Evolutionary conservation across 2,329 filamentous ascomycete genomes (phyloP).

Genomic region (Metarhizium robertsii): DNA sequence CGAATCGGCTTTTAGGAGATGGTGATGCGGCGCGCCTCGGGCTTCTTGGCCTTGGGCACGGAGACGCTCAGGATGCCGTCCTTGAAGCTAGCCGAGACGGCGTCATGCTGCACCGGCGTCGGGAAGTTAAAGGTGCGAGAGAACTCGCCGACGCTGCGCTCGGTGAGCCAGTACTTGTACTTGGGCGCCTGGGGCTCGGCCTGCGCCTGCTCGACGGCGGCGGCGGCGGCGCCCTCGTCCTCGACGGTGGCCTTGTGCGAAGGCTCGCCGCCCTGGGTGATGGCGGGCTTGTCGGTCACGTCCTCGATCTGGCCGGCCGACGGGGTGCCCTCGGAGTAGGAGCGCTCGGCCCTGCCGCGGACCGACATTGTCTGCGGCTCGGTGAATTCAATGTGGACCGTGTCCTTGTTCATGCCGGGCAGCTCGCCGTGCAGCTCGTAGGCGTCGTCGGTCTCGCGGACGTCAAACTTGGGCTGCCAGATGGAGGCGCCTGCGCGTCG

Average conservation of each 20-base stretch:
- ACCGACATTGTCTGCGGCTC: conserved; percentile 61
- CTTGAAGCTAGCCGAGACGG: conserved; percentile 49
- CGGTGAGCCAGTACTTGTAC: conserved; percentile 56
- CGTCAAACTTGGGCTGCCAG: conserved; percentile 65
- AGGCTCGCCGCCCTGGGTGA: conserved; percentile 23
- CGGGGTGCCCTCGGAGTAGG: conserved; percentile 35
- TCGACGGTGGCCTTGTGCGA: conserved; percentile 51
- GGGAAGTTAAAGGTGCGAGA: conserved; percentile 58
- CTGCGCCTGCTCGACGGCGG: conserved; percentile 12
- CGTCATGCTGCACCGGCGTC: conserved; percentile 46
- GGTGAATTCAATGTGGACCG: conserved; percentile 66
- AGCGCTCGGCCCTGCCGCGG: conserved; percentile 55
- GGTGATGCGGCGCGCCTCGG: conserved; percentile 16
- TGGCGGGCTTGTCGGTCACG: conserved; percentile 17
- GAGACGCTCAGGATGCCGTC: conserved; percentile 52
- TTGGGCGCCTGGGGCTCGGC: conserved; percentile 8
- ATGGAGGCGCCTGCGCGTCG: conserved; percentile 16
- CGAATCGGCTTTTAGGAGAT: conserved; percentile 13
- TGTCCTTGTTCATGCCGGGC: conserved; percentile 60
- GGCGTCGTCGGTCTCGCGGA: conserved; percentile 52
- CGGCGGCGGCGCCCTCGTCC: conserved; percentile 31
- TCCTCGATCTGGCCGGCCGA: conserved; percentile 34
- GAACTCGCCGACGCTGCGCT: conserved; percentile 56
- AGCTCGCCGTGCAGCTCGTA: conserved; percentile 73
- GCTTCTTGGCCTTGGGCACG: conserved; percentile 36